Evolutionary conservation across 306 rosid species (phyloP).

Genomic region (Gleditsia sinensis): DNA sequence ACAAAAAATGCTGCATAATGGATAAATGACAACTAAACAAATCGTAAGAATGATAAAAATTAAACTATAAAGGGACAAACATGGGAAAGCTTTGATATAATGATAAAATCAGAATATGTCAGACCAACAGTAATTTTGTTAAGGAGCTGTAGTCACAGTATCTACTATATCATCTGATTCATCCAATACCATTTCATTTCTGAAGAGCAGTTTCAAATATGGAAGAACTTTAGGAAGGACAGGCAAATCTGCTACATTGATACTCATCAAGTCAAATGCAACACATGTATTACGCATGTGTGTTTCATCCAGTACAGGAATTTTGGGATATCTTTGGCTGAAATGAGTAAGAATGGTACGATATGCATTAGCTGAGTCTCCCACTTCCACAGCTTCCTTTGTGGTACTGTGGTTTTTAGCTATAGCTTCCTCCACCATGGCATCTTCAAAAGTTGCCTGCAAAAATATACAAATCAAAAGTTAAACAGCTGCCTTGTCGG

Average conservation of each 20-base stretch:
- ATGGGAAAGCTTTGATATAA: constrained; percentile 7
- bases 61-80: too few species aligned
- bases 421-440: constrained; percentile 79
- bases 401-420: constrained; percentile 94
- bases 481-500: not conserved
- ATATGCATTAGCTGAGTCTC: constrained; percentile 69
- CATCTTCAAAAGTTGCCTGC: constrained; percentile 96
- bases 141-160: constrained; percentile 36
- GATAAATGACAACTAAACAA: too few species aligned
- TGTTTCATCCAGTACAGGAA: constrained; percentile 73
- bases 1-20: too few species aligned
- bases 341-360: constrained; percentile 86
- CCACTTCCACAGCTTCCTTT: constrained; percentile 79
- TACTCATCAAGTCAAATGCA: constrained; percentile 94
- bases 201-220: constrained; percentile 81
- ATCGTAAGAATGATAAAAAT: too few species aligned
- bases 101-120: constrained; percentile 14
- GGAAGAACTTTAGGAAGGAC: constrained; percentile 87
- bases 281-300: constrained; percentile 87
- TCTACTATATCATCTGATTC: constrained; percentile 64
- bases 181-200: constrained; percentile 64
- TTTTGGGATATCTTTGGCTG: constrained; percentile 97
- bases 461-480: constrained; percentile 24
- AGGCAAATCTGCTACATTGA: constrained; percentile 79
- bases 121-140: constrained; percentile 2